Percentiles rank a stretch among this genome's conserved stretches.
phyloP scores from a whole-genome alignment of 1,139 yeast species.

The Hemisphaericaspora lyxosophila region DNA sequence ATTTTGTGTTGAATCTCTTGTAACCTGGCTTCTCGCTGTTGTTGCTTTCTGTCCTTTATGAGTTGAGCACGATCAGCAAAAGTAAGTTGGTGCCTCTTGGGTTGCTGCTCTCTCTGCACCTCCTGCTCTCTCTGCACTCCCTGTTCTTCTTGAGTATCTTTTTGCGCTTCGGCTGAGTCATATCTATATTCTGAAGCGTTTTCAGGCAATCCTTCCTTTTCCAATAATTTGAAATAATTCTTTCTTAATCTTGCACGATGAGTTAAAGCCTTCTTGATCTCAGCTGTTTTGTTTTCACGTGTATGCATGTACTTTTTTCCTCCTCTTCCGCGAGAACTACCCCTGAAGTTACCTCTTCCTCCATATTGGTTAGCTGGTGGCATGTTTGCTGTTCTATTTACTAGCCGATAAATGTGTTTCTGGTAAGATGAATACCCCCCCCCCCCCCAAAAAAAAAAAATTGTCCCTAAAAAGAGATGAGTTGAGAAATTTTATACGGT shows the following conservation, averaged over 20 bases:
- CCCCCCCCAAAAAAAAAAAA: too few relatives aligned
- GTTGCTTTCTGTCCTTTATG: slow-evolving; percentile 44
- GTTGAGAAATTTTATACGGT: too few relatives aligned
- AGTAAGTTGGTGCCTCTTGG: slow-evolving; percentile 22
- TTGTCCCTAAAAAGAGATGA: too few relatives aligned
- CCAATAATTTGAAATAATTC: slow-evolving; percentile 76
- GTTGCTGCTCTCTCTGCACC: slow-evolving; percentile 18
- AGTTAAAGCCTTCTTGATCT: slow-evolving; percentile 72
- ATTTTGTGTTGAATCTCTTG: slow-evolving; percentile 28
- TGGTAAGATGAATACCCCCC: too few relatives aligned
- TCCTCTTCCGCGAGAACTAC: not conserved
- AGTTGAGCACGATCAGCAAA: slow-evolving; percentile 50
- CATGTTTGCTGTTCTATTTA: too few relatives aligned
- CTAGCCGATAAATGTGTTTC: too few relatives aligned
- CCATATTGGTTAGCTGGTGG: too few relatives aligned
- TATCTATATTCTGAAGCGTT: slow-evolving; percentile 7
- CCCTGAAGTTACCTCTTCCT: slow-evolving; percentile 11
- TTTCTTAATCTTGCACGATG: slow-evolving; percentile 84
- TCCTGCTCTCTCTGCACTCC: slow-evolving; percentile 8
- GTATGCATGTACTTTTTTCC: slow-evolving; percentile 37
- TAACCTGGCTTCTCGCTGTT: slow-evolving; percentile 31
- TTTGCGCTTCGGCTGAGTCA: slow-evolving; percentile 4
- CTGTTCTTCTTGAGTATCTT: slow-evolving; percentile 3
- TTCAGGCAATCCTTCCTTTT: slow-evolving; percentile 55
- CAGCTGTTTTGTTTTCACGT: slow-evolving; percentile 46